Evolutionary conservation across 2,329 filamentous ascomycete genomes (phyloP).

Genomic region (Mycosphaerelloides madeirae): DNA sequence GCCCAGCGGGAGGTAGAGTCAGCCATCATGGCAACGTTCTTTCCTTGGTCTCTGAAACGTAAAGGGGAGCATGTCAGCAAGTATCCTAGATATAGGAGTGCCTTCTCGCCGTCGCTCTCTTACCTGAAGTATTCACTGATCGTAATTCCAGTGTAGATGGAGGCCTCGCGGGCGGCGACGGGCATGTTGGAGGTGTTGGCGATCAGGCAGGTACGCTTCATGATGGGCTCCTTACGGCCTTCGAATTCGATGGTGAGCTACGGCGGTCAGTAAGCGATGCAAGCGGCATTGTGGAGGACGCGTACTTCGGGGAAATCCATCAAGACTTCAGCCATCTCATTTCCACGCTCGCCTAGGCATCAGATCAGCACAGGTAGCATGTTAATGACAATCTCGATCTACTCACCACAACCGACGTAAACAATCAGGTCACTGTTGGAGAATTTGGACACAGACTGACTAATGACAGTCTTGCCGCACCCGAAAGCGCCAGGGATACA

Average conservation of each 20-base stretch:
- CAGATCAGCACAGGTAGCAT: background rate
- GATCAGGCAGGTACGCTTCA: constrained; percentile 98
- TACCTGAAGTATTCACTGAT: constrained; percentile 93
- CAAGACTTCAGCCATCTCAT: constrained; percentile 99
- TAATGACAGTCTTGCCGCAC: constrained; percentile 99
- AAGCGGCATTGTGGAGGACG: background rate
- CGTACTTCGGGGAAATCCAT: constrained; percentile 93
- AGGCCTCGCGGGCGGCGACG: constrained; percentile 94
- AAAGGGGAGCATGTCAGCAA: too few species aligned
- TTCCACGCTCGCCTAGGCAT: constrained; percentile 75
- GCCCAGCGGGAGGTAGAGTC: constrained; percentile 98
- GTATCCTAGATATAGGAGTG: too few species aligned
- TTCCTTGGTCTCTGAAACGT: constrained; percentile 66
- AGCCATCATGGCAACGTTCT: constrained; percentile 99
- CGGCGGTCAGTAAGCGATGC: background rate
- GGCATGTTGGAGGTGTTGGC: constrained; percentile 99
- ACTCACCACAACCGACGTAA: constrained; percentile 68
- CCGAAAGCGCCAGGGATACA: constrained; percentile 98
- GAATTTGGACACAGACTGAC: constrained; percentile 97
- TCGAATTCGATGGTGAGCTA: constrained; percentile 89
- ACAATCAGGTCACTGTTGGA: constrained; percentile 99
- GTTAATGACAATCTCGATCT: background rate
- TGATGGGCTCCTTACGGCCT: constrained; percentile 94
- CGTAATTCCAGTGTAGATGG: constrained; percentile 91
- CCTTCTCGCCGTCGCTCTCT: too few species aligned